Evolutionary conservation across 345 rosid species (phyloP), one percentile per base, ranked within the genome.

Genomic region (Citropsis articulata): DNA sequence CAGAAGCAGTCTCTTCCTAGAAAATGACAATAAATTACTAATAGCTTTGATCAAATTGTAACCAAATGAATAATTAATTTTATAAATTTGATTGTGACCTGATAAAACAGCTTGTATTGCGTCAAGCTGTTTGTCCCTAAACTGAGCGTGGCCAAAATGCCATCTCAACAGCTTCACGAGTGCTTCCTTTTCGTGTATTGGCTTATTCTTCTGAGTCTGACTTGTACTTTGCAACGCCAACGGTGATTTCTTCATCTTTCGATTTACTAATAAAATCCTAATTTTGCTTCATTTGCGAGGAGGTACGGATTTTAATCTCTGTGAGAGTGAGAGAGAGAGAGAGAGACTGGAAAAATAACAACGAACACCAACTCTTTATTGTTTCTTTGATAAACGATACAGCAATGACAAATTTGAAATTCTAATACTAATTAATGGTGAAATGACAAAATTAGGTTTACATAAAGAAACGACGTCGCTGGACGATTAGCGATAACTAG

Each of bases 1-100:
- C 98, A 96, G 84, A 96, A 92, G 79, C 98, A 96, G 84, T 96
- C 99, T 77, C 93, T 89, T 67, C 96, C 96, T 91, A 72, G 40
- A 53, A 66, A 6, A 36, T 28, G 22, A 73, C 22, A 2, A 42
- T 30, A 7, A 80, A 27, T 19, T 28, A 9, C 21, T 16, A 53
- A 66, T 10, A 33, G 16, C 40, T 27, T 12, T 4, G 69, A 31
- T 13, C 12, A 36, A 78, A 27, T 7, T 9, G 31, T 12, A n/a
- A 27, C 38, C 18, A 13, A 18, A 33, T 55, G 27, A 66, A 1
- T 50, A 53, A 53, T 18, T 19, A 53, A 53, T 53, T 53, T 16
- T 18, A 16, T 13, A 9, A 5, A 0, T 35, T 8, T 42, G 25
- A 9, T 45, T 28, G 33, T n/a, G 69, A 91, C 98, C 97, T 30